Percentiles rank a stretch among this genome's conserved stretches.
phyloP scores from a whole-genome alignment of 2,329 filamentous ascomycete genomes.

The Furcasterigmium sp. region DNA sequence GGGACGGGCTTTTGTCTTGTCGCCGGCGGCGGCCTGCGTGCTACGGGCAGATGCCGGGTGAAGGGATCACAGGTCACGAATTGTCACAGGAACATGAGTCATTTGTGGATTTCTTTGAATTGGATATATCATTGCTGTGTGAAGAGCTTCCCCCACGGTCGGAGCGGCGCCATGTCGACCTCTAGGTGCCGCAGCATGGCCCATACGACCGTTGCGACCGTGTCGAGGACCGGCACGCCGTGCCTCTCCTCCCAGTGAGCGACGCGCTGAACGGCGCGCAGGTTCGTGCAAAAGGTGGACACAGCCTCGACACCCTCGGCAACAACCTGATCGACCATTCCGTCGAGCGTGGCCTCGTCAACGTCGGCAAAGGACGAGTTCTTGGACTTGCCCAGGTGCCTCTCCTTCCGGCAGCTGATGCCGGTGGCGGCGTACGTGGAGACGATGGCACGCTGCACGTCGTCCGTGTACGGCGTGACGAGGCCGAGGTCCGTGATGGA shows the following conservation, averaged over 20 bases:
- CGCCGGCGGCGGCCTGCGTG: no score
- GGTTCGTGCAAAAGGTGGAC: constrained; percentile 37
- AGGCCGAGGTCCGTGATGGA: constrained; percentile 18
- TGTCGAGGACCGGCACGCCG: constrained; percentile 31
- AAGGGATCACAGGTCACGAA: no score
- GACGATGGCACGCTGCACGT: constrained; percentile 31
- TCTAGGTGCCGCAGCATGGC: constrained; percentile 28
- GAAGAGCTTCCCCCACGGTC: constrained; percentile 30
- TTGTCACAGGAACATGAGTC: no score
- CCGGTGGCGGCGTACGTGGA: constrained; percentile 26
- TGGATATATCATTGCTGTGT: not conserved
- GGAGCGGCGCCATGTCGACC: constrained; percentile 20
- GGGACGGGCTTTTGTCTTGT: no score
- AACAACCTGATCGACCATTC: constrained; percentile 18
- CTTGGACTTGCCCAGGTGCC: constrained; percentile 25
- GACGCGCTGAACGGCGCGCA: constrained; percentile 30
- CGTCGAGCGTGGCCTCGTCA: constrained; percentile 16
- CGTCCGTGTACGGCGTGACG: constrained; percentile 35
- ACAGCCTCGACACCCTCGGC: constrained; percentile 22
- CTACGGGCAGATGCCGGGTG: no score
- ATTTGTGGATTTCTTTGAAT: no score
- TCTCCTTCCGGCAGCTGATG: constrained; percentile 23
- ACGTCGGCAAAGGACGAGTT: constrained; percentile 31
- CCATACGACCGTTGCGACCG: constrained; percentile 34
- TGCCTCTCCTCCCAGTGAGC: constrained; percentile 29